These are phyloP conservation scores for Millerago galiae DNA, from an alignment of 805 yeast species.

Conservation along the genomic window DNA sequence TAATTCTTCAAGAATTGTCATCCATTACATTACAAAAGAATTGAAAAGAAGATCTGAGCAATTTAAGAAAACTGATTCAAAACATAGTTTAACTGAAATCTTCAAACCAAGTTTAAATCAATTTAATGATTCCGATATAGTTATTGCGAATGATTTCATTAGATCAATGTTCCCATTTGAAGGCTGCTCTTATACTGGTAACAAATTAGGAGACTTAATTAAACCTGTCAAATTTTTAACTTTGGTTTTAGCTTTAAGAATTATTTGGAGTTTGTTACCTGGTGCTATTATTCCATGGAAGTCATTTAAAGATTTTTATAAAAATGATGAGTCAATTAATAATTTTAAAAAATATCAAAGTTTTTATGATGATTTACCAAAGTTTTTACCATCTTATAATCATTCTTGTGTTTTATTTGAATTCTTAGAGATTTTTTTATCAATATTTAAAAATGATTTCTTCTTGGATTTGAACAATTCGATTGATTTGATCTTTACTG, in stretches of 20 bases:
- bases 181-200: constrained; percentile 31
- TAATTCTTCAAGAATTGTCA: constrained; percentile 28
- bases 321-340: constrained; percentile 17
- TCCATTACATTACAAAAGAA: constrained; percentile 28
- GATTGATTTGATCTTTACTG: constrained; percentile 29
- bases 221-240: constrained; percentile 21
- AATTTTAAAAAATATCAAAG: constrained; percentile 24
- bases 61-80: constrained; percentile 10
- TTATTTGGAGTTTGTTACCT: constrained; percentile 30
- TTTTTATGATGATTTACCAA: constrained; percentile 29
- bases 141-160: constrained; percentile 22
- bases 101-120: constrained; percentile 31
- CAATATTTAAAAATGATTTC: constrained; percentile 27
- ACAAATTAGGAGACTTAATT: constrained; percentile 22
- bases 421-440: constrained; percentile 29
- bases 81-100: constrained; percentile 23
- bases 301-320: constrained; percentile 24
- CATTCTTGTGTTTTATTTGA: constrained; percentile 31
- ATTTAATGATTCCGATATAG: constrained; percentile 26
- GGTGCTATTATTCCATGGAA: constrained; percentile 32
- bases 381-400: constrained; percentile 28
- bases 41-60: constrained; percentile 22
- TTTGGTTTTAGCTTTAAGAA: constrained; percentile 24
- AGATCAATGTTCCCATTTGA: constrained; percentile 29
- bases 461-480: constrained; percentile 26